Evolutionary conservation across 257 asterid species (phyloP).

Genomic region (Solanum bukasovii): DNA sequence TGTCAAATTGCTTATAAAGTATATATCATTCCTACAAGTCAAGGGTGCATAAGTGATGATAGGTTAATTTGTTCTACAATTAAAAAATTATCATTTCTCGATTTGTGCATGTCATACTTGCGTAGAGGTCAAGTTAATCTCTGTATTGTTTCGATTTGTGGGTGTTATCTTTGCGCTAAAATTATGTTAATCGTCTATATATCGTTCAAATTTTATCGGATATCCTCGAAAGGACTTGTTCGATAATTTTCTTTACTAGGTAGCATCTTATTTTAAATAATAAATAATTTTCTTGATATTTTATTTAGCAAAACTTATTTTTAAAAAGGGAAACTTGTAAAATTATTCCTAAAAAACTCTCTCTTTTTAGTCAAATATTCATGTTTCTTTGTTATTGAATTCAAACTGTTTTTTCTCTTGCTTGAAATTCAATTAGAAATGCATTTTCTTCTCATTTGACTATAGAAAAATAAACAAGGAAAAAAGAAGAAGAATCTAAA

Average conservation of each 20-base stretch:
- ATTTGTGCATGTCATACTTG: too few relatives aligned
- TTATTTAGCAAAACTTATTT: background rate
- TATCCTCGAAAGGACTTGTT: too few relatives aligned
- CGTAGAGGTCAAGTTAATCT: too few relatives aligned
- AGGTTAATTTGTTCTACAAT: too few relatives aligned
- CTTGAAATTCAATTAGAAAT: background rate
- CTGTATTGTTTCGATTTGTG: too few relatives aligned
- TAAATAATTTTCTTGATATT: too few relatives aligned
- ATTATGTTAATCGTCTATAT: too few relatives aligned
- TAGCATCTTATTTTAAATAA: too few relatives aligned
- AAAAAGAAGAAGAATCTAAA: background rate
- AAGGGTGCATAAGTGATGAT: background rate
- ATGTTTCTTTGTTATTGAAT: background rate
- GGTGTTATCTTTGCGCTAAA: fast-evolving
- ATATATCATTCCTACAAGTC: background rate
- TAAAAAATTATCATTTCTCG: too few relatives aligned
- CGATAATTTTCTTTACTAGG: too few relatives aligned
- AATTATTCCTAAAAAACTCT: background rate
- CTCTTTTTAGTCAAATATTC: background rate
- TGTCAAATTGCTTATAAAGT: background rate
- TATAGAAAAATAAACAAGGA: background rate
- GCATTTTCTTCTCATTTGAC: background rate
- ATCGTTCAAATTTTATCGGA: too few relatives aligned
- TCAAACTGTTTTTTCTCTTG: background rate
- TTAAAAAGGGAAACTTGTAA: background rate